Base-by-base conservation (phyloP, 2,329 filamentous ascomycete species). In the Colletotrichum sojae region DNA sequence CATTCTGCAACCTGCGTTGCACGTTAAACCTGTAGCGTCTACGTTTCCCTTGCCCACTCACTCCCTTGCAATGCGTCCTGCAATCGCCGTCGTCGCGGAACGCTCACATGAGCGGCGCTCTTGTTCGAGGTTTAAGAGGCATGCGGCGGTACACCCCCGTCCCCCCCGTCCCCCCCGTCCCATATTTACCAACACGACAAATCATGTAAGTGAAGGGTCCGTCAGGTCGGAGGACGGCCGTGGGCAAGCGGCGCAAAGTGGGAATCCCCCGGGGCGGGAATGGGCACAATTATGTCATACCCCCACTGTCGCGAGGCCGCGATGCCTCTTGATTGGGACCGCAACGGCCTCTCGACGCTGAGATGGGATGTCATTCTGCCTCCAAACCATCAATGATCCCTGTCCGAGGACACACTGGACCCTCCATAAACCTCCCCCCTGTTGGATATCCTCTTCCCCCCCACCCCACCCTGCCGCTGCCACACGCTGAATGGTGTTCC, bases 341-440 rank as follows among this genome's bases (percentile, higher is more conserved):
- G 43, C 46, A 51, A 43, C 48, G 48, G 22, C 46, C 27, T 45
- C 13, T 45, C 18, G 27, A 59, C 20, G 62, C 53, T 68, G 67
- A 55, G 54, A 56, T 45, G 55, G 72, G 72, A 75, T 78, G 76
- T 76, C 76, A 77, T 78, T 74, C 72, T 78, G 72, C 75, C 74
- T 75, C 60, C 64, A 67, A 71, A 71, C 52, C 49, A 31, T 52
- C 12, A 52, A 20, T 40, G 63, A 67, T 71, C 59, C 59, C 49
- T 45, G 59, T 49, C 45, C 15, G 27, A 46, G 27, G 46, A 46
- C 46, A 40, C 46, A 31, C 16, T 58, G 18, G 6, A 13, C 52
- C 31, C n/a, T 25, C 43, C 20, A 36, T 36, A 36, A 36, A 36
- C 31, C 5, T 43, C 43, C 45, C 31, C 58, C 22, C 49, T n/a